Percentiles rank a stretch among this genome's conserved stretches.
phyloP scores from a whole-genome alignment of 2,329 filamentous ascomycete species.

The Nigrograna mackinnonii region DNA sequence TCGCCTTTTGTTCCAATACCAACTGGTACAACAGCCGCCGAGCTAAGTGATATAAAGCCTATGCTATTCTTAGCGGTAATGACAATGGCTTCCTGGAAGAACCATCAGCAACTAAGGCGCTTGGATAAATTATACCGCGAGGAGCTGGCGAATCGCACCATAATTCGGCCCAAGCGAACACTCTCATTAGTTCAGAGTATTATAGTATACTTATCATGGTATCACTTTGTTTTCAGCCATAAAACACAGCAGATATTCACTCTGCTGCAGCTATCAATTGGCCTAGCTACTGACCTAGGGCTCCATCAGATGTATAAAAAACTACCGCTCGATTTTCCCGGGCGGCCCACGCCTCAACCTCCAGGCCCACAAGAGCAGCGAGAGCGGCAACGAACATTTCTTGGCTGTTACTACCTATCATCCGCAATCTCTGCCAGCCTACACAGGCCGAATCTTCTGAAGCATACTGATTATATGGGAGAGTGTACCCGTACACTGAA shows the following conservation, averaged over 20 bases:
- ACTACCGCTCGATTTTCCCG: constrained; percentile 16
- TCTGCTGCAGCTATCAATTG: constrained; percentile 33
- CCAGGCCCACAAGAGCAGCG: constrained; percentile 18
- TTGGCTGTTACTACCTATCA: constrained; percentile 38
- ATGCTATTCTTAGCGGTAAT: constrained; percentile 38
- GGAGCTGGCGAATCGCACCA: constrained; percentile 36
- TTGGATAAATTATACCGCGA: constrained; percentile 30
- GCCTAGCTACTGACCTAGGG: constrained; percentile 34
- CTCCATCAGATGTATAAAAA: constrained; percentile 23
- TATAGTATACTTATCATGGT: constrained; percentile 39
- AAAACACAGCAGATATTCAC: constrained; percentile 38
- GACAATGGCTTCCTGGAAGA: constrained; percentile 28
- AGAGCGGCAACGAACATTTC: constrained; percentile 32
- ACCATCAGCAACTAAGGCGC: constrained; percentile 25
- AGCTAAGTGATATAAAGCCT: constrained; percentile 25
- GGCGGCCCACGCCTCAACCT: constrained; percentile 13
- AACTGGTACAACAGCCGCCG: constrained; percentile 10
- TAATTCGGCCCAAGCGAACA: constrained; percentile 29
- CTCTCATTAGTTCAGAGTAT: constrained; percentile 35
- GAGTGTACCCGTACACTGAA: constrained; percentile 27
- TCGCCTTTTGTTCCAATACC: constrained; percentile 36
- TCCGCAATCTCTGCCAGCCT: constrained; percentile 31
- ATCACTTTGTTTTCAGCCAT: constrained; percentile 39
- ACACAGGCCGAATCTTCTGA: constrained; percentile 36
- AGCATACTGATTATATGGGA: constrained; percentile 29